Evolutionary conservation across 2,329 filamentous ascomycete genomes (phyloP), one percentile per base, ranked within the genome.

Genomic region (Colletotrichum orbiculare): DNA sequence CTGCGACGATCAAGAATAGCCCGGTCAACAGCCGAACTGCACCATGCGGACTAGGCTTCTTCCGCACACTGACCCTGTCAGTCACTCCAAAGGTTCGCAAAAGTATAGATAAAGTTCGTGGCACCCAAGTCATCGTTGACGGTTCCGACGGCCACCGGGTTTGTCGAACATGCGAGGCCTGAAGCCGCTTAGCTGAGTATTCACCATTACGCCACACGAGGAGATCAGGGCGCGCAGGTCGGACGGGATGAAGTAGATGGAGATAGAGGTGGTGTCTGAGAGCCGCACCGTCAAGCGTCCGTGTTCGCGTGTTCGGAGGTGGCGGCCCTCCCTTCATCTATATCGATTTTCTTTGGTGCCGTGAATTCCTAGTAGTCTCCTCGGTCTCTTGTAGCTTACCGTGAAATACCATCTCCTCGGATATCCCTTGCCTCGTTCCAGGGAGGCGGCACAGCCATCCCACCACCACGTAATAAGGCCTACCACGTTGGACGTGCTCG

Each of bases 191-290:
- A 85, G 82, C 73, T 85, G 83, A 12, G 76, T 79, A 46, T 84
- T 80, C 15, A 81, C 82, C 81, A 85, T 85, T n/a, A 84, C 70
- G n/a, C 80, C 78, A 59, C 82, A 85, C 3, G 80, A 82, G 46
- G 76, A 73, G 43, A 83, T 70, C 12, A 83, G 72, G 11, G 81
- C 81, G 10, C 82, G 77, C 50, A 81, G 75, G 60, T 82, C 83
- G n/a, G 73, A 69, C 1, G 79, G 77, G 12, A 77, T 72, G 11
- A 74, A 73, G 60, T 84, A 81, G 33, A 85, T 78, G 68, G 82
- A 81, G 33, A 85, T 78, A 68, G 82, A 78, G 70, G 81, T 82
- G 60, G 82, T 70, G 9, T 79, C 74, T 68, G 75, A 79, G 72
- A 78, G 79, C 4, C 71, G 68, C 17, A 76, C 77, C 64, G 79